A percentile compares a stretch with the other conserved stretches of the same genome.
Evolutionary conservation across 331 rosid genomes (phyloP).

Genomic region (Pyrus hybrid): DNA sequence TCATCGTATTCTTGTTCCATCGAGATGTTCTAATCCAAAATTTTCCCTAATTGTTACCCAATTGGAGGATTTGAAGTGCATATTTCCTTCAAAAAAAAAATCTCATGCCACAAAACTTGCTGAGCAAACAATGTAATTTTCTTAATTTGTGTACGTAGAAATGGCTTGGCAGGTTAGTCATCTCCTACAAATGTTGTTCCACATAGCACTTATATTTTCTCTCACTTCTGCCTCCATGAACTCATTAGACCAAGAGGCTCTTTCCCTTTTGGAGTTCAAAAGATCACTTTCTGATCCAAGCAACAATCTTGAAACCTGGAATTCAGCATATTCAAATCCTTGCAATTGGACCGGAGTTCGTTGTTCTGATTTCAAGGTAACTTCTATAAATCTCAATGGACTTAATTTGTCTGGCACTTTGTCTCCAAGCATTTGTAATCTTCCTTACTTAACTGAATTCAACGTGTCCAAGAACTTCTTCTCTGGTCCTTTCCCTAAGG

Average conservation of each 20-base stretch:
- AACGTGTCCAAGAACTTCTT: conserved; percentile 53
- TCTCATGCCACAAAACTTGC: background rate
- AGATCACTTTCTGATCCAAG: conserved; percentile 31
- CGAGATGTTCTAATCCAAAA: background rate
- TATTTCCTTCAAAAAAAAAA: background rate
- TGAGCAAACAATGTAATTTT: background rate
- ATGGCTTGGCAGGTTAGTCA: conserved; percentile 25
- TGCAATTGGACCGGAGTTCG: conserved; percentile 67
- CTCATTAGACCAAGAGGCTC: conserved; percentile 47
- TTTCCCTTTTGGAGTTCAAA: conserved; percentile 46
- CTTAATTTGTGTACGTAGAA: conserved; percentile 7
- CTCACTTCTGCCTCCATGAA: conserved; percentile 16
- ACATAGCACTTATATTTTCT: conserved; percentile 22
- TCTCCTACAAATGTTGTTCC: conserved; percentile 13
- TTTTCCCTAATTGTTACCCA: background rate
- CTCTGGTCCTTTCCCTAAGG: conserved; percentile 46
- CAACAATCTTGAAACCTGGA: conserved; percentile 48
- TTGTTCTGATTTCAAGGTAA: conserved; percentile 45
- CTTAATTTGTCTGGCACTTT: conserved; percentile 53
- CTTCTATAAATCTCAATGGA: conserved; percentile 39
- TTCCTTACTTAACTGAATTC: conserved; percentile 42
- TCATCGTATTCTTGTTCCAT: background rate
- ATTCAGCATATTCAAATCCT: conserved; percentile 43
- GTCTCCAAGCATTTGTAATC: conserved; percentile 44
- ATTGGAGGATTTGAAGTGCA: background rate